Conservation (phyloP, 2,329 filamentous ascomycete species). For the Biscogniauxia sp. region DNA sequence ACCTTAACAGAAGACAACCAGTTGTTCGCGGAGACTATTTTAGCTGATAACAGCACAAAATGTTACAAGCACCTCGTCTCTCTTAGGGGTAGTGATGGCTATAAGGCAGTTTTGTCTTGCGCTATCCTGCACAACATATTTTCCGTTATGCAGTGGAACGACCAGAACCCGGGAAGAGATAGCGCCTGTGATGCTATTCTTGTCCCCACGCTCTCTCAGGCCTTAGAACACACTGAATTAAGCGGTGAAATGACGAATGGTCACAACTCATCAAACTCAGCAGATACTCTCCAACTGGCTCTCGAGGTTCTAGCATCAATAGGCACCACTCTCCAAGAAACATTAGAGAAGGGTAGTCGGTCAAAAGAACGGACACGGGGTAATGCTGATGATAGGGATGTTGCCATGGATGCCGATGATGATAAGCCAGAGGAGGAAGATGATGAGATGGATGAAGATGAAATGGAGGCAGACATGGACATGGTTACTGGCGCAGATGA, state of each 20-base stretch:
- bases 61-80: constrained; percentile 50
- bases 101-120: constrained; percentile 55
- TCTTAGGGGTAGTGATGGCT: constrained; percentile 46
- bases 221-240: constrained; percentile 37
- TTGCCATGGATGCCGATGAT: constrained; percentile 38
- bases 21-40: constrained; percentile 50
- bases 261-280: constrained; percentile 38
- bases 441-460: constrained; percentile 56
- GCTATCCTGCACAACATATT: constrained; percentile 64
- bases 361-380: constrained; percentile 38
- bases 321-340: constrained; percentile 55
- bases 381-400: constrained; percentile 35
- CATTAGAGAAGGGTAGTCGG: constrained; percentile 43
- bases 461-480: constrained; percentile 64
- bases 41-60: constrained; percentile 44
- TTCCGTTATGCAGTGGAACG: constrained; percentile 50
- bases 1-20: constrained; percentile 60
- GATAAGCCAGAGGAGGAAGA: constrained; percentile 40
- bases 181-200: constrained; percentile 50
- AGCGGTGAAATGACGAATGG: constrained; percentile 31
- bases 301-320: constrained; percentile 65
- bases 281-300: constrained; percentile 52
- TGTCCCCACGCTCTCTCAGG: constrained; percentile 43
- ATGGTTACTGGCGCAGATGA: constrained; percentile 54
- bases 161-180: constrained; percentile 46